Evolutionary conservation across 2,329 filamentous ascomycete species (phyloP), one percentile per base, ranked within the genome.

Genomic region (Thelonectria blattea): DNA sequence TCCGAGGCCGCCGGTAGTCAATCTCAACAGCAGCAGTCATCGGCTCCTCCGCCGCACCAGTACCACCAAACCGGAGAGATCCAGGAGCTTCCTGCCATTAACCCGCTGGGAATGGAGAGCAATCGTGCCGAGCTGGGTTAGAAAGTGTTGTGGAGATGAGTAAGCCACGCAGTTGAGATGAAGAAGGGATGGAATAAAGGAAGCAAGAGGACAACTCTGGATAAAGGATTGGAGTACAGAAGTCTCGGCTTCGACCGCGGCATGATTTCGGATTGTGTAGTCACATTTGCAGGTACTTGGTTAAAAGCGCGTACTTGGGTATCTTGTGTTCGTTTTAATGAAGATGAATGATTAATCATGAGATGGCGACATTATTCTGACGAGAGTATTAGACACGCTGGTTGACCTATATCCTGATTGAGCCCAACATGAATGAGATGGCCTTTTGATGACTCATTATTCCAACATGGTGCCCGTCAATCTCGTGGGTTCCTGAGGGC

Each of bases 111-210:
- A 5, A 70, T 68, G 3, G 71, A 73, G 60, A 66, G 56, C 24
- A 76, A 76, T 62, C 68, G 75, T 17, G 75, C 74, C 4, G 73
- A 76, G 61, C 64, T 76, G 30, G 59, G 64, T 53, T 71, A 30
- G 48, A 2, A 34, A 3, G n/a, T 10, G 27, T 30, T 9, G 27
- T 30, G 27, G 27, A 30, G 27, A 6, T 30, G 22, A 7, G 27
- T 10, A 30, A 24, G 22, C 22, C 8, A 30, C 9, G 27, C 8
- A 9, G 5, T 30, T 30, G 17, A 46, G 41, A 14, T 2, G 12
- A 17, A 18, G 18, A 34, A 50, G 17, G 15, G 12, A 20, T 17
- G 8, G 22, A 49, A 50, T 10, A 10, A 45, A 9, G 17, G 18
- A 45, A 45, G 42, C 6, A 43, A 43, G 41, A 43, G 17, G 54